These are phyloP conservation scores for Boehmeria nivea DNA, from an alignment of 306 rosid species.

Conservation along the genomic window DNA sequence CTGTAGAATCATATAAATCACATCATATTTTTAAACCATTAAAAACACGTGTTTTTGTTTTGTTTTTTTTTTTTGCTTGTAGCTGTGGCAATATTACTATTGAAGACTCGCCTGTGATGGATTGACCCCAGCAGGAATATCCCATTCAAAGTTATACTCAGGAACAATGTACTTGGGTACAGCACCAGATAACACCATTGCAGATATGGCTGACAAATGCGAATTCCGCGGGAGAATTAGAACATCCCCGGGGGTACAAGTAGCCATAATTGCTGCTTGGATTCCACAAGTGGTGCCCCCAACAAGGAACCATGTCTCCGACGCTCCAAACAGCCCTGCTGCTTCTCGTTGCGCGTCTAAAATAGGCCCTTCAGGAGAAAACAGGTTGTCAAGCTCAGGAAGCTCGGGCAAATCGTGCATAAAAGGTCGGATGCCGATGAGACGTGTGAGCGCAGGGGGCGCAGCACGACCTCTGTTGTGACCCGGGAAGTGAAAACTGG, in stretches of 20 bases:
- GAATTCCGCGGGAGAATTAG: constrained; percentile 76
- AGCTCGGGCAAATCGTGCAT: constrained; percentile 71
- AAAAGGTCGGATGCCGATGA: constrained; percentile 64
- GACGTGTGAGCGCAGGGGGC: constrained; percentile 50
- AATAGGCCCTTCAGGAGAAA: constrained; percentile 68
- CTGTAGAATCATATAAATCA: too few species aligned
- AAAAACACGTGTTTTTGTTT: too few species aligned
- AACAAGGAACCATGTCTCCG: constrained; percentile 85
- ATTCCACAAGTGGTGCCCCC: constrained; percentile 94
- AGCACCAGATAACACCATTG: constrained; percentile 73
- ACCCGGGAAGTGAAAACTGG: constrained; percentile 87
- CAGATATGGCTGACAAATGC: constrained; percentile 75
- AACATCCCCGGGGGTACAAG: constrained; percentile 64
- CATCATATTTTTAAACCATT: too few species aligned
- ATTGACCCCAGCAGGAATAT: constrained; percentile 60
- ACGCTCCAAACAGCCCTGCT: constrained; percentile 68
- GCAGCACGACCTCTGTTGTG: constrained; percentile 93
- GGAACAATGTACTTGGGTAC: constrained; percentile 77
- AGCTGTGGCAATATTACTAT: too few species aligned
- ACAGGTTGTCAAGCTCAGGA: constrained; percentile 80
- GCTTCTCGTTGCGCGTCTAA: constrained; percentile 77
- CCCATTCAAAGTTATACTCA: constrained; percentile 58
- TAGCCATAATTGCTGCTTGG: constrained; percentile 83
- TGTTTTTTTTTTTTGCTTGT: too few species aligned
- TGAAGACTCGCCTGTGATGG: constrained; percentile 49